Conservation (phyloP, 257 asterid genomes). For the Mitragyna speciosa region DNA sequence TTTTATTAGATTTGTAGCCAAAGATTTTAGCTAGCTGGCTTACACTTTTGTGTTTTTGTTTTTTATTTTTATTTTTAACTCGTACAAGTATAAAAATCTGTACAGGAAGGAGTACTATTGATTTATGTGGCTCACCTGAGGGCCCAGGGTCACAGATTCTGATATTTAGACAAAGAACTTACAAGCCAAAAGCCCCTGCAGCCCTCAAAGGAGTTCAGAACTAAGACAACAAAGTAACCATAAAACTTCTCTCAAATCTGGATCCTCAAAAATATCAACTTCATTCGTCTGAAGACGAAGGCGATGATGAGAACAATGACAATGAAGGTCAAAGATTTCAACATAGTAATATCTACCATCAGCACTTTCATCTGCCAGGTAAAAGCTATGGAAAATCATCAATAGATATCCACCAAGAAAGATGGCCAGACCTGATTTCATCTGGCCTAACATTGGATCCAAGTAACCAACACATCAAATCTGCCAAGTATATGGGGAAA, state of each 20-base stretch:
- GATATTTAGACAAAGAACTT: slow-evolving; percentile 19
- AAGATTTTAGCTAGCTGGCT: not conserved
- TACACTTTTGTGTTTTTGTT: not conserved
- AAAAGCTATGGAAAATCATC: not conserved
- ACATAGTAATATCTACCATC: not conserved
- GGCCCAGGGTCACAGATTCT: slow-evolving; percentile 19
- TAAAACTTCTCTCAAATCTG: slow-evolving; percentile 20
- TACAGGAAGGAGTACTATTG: not conserved
- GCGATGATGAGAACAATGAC: not conserved
- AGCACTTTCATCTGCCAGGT: slow-evolving; percentile 1
- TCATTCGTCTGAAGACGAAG: slow-evolving; percentile 12
- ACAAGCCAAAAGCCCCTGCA: slow-evolving; percentile 11
- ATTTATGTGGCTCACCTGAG: slow-evolving; percentile 9
- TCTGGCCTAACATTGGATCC: not conserved
- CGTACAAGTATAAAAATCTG: not conserved
- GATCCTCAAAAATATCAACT: slow-evolving; percentile 24
- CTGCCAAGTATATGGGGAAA: not conserved
- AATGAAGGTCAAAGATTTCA: slow-evolving; percentile 4
- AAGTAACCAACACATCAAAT: not conserved
- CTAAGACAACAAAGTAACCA: not conserved
- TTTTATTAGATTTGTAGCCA: not conserved
- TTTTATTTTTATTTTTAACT: not conserved
- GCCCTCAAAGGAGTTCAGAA: slow-evolving; percentile 3
- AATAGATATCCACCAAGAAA: not conserved
- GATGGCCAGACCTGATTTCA: slow-evolving; percentile 17